These are phyloP conservation scores for Poa annua DNA, from an alignment of 176 grass and related monocot genomes.

Conservation along the genomic window DNA sequence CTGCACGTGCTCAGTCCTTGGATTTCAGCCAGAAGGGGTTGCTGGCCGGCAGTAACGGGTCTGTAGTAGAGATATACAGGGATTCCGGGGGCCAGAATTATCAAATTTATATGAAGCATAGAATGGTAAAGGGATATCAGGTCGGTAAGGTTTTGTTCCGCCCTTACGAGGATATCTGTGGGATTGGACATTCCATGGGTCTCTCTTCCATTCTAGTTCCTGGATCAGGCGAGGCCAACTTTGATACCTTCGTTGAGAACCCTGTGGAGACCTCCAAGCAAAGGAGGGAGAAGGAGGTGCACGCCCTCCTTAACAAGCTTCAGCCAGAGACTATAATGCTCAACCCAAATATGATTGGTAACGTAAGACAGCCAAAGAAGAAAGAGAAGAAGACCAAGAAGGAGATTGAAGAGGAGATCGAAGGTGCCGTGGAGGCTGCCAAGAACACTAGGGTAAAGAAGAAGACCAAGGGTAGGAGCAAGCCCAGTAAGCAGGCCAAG, in stretches of 20 bases:
- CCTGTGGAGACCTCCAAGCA: slow-evolving; percentile 82
- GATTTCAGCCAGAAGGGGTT: slow-evolving; percentile 92
- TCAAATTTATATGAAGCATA: slow-evolving; percentile 74
- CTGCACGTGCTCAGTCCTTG: slow-evolving; percentile 54
- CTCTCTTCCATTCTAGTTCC: slow-evolving; percentile 86
- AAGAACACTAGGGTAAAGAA: slow-evolving; percentile 74
- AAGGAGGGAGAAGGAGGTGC: slow-evolving; percentile 87
- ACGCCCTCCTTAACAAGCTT: slow-evolving; percentile 77
- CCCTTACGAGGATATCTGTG: slow-evolving; percentile 86
- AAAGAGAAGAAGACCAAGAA: slow-evolving; percentile 69
- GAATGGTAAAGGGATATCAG: slow-evolving; percentile 79
- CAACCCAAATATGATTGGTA: slow-evolving; percentile 73
- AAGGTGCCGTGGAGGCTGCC: slow-evolving; percentile 54
- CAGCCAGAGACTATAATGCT: slow-evolving; percentile 87
- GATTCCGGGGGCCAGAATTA: slow-evolving; percentile 68
- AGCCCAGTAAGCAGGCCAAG: slow-evolving; percentile 78
- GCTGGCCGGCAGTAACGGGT: slow-evolving; percentile 66
- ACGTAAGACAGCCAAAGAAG: slow-evolving; percentile 54
- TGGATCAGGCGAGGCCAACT: slow-evolving; percentile 83
- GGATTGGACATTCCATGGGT: slow-evolving; percentile 84
- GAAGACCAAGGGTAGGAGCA: slow-evolving; percentile 95
- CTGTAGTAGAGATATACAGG: slow-evolving; percentile 75
- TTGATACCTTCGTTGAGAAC: slow-evolving; percentile 85
- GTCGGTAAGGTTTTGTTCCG: slow-evolving; percentile 68
- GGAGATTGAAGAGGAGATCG: slow-evolving; percentile 65